A percentile compares a stretch with the other conserved stretches of the same genome.
phyloP scores from a whole-genome alignment of 225 moss, liverwort and hornwort species.

The Polytrichum commune region DNA sequence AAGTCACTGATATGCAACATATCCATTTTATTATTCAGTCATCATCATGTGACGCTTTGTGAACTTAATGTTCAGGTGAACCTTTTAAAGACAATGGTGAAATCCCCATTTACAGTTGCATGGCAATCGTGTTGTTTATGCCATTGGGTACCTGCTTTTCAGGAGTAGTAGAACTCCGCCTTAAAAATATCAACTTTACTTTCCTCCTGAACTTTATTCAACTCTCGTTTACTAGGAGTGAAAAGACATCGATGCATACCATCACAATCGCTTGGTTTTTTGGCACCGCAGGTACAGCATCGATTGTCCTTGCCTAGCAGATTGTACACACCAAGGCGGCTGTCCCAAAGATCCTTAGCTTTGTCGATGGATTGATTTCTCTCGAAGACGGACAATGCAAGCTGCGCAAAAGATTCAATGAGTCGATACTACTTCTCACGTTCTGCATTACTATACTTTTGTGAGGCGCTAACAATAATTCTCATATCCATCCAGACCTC shows the following conservation, averaged over 20 bases:
- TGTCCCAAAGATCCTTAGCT: conserved; percentile 38
- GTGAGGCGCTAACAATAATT: not conserved
- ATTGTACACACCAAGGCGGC: conserved; percentile 46
- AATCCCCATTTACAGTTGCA: not conserved
- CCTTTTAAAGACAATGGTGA: not conserved
- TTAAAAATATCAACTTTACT: not conserved
- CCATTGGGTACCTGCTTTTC: not conserved
- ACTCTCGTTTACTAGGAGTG: not conserved
- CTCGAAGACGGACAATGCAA: conserved; percentile 43
- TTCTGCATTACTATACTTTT: not conserved
- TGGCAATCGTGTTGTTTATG: not conserved
- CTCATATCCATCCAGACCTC: not conserved
- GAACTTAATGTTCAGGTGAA: not conserved
- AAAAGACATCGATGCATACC: conserved; percentile 29
- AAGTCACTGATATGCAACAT: not conserved
- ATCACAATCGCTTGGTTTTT: conserved; percentile 38
- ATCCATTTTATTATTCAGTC: not conserved
- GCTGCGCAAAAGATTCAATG: conserved; percentile 26
- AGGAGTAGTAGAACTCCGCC: not conserved
- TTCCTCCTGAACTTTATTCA: not conserved
- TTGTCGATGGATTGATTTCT: conserved; percentile 23
- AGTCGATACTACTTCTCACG: not conserved
- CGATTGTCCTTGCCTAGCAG: conserved; percentile 28
- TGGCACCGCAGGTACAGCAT: conserved; percentile 46
- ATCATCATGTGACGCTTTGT: not conserved